Conservation (phyloP, 2,329 filamentous ascomycete genomes). For the Pseudopyrenochaeta lycopersici region DNA sequence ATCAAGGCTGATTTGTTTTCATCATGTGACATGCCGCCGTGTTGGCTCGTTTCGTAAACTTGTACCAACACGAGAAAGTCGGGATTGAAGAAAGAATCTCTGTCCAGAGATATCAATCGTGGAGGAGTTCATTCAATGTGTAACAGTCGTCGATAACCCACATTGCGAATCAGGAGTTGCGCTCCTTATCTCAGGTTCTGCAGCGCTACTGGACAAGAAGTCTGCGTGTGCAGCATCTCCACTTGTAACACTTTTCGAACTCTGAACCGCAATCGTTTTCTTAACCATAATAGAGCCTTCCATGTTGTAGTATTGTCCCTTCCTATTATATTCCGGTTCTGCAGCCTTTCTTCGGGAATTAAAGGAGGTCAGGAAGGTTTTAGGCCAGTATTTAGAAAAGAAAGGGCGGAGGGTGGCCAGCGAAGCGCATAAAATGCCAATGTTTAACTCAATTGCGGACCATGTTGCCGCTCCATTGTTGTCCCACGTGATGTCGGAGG, state of each 20-base stretch:
- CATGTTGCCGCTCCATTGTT: constrained; percentile 23
- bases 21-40: no score
- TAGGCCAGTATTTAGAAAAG: constrained; percentile 11
- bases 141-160: no score
- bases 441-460: constrained; percentile 28
- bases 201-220: no score
- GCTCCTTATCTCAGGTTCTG: no score
- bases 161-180: no score
- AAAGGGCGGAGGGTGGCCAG: constrained; percentile 27
- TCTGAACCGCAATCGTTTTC: not conserved
- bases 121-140: no score
- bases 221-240: not conserved
- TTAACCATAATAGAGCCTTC: constrained; percentile 1
- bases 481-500: constrained; percentile 27
- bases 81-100: no score
- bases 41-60: no score
- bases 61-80: no score
- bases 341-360: not conserved
- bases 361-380: constrained; percentile 7
- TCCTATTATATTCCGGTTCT: not conserved
- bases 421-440: constrained; percentile 30
- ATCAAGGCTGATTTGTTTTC: no score
- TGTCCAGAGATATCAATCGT: no score
- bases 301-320: not conserved
- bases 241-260: not conserved